Evolutionary conservation across 352 stramenopile genomes (phyloP), one percentile per base, ranked within the genome.

Genomic region (Globisporangium acanthophoron): DNA sequence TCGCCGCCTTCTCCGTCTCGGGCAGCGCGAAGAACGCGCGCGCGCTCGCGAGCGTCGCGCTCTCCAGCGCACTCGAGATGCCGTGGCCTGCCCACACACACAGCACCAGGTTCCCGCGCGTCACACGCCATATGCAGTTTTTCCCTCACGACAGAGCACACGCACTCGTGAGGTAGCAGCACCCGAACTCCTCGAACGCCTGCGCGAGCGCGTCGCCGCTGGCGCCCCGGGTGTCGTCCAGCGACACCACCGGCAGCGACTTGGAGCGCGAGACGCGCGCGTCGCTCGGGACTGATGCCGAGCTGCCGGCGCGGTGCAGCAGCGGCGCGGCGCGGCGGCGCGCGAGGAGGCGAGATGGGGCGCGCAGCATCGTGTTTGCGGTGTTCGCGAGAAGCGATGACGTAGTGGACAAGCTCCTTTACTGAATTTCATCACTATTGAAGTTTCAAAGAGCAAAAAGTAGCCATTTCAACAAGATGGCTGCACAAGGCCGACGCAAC

Each of bases 161-260:
- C 51, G 20, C 20, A 74, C 70, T 68, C 39, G 59, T 71, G 35
- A 92, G 69, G 64, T 92, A 92, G 69, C 82, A 92, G 58, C 78
- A 92, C 1, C 82, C 82, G 54, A 77, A 92, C 55, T 80, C 76
- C 7, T 70, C 71, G 44, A 92, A 90, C 52, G 79, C 82, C 12
- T 65, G 59, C 1, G 81, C 74, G 45, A 92, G 71, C 48, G 70
- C 52, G 60, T 70, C 61, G 49, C 72, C 65, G 59, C 67, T 60
- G 47, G 80, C 69, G 54, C 70, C 65, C 58, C 65, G 57, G 47
- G 81, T 66, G 54, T 84, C 76, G 54, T 87, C 74, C 24, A 89
- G 67, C 43, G 74, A 85, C 51, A 89, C 65, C 57, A 75, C 67
- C 21, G 79, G 79, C 49, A 83, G 76, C 15, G 66, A 40, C 43